A percentile compares a stretch with the other conserved stretches of the same genome.
These are phyloP conservation scores for Dacryopinax primogenitus DNA, from an alignment of 768 basidiomycete genomes.

Conservation along the genomic window DNA sequence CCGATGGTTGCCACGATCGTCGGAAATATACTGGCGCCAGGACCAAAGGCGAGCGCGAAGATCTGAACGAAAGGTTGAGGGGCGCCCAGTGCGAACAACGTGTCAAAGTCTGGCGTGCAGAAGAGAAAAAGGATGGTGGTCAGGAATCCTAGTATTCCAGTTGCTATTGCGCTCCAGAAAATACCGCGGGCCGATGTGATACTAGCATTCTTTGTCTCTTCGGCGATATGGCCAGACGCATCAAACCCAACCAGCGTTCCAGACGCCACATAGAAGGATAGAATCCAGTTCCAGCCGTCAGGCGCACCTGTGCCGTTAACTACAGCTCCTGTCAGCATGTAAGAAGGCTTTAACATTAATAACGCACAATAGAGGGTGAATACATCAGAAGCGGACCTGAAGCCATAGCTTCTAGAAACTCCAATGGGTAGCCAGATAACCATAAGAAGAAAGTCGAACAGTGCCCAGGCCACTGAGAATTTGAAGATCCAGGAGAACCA, in stretches of 20 bases:
- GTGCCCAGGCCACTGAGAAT: constrained; percentile 56
- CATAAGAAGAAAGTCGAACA: constrained; percentile 79
- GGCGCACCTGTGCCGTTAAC: constrained; percentile 84
- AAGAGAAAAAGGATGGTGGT: constrained; percentile 73
- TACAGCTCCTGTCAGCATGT: constrained; percentile 23
- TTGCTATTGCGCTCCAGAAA: constrained; percentile 60
- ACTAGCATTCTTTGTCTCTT: constrained; percentile 79
- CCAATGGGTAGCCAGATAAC: constrained; percentile 88
- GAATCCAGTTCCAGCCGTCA: constrained; percentile 80
- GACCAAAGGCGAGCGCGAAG: constrained; percentile 72
- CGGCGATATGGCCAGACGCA: constrained; percentile 75
- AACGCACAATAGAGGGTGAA: constrained; percentile 64
- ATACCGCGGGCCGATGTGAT: constrained; percentile 74
- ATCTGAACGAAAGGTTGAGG: constrained; percentile 88
- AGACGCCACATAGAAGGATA: constrained; percentile 66
- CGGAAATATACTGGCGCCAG: constrained; percentile 72
- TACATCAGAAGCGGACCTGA: constrained; percentile 69
- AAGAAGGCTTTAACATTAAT: background rate
- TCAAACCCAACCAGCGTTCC: constrained; percentile 87
- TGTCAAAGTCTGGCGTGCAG: constrained; percentile 66
- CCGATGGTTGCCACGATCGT: constrained; percentile 70
- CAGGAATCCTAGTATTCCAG: constrained; percentile 64
- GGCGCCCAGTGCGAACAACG: constrained; percentile 59
- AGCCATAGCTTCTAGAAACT: constrained; percentile 78
- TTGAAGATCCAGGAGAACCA: constrained; percentile 65